These are phyloP conservation scores for Magnaporthiopsis poae DNA, from an alignment of 2,329 filamentous ascomycete species.

Conservation along the genomic window DNA sequence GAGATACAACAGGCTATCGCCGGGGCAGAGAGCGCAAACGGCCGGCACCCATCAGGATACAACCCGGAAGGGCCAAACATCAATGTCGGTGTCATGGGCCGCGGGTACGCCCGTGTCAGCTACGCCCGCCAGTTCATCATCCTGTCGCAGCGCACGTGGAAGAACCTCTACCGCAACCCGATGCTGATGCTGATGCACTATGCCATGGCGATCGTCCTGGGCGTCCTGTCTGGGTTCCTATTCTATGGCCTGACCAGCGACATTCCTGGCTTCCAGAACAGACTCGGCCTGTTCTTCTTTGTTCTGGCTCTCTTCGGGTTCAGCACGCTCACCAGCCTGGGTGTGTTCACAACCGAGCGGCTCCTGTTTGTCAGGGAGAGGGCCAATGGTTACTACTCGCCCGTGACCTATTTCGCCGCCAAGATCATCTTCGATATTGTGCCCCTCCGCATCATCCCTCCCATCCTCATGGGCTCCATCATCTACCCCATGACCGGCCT, in stretches of 20 bases:
- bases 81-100: constrained; percentile 53
- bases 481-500: constrained; percentile 97
- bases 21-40: constrained; percentile 58
- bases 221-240: constrained; percentile 85
- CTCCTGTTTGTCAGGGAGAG: constrained; percentile 85
- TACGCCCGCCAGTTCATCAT: constrained; percentile 77
- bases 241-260: constrained; percentile 96
- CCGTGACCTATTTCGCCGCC: constrained; percentile 83
- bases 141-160: constrained; percentile 84
- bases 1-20: constrained; percentile 66
- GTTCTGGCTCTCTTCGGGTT: constrained; percentile 91
- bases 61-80: constrained; percentile 35
- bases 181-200: constrained; percentile 98
- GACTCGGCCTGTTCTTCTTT: constrained; percentile 95
- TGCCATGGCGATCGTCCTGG: constrained; percentile 87
- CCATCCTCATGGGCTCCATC: constrained; percentile 88
- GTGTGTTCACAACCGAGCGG: constrained; percentile 83
- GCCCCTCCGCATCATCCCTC: constrained; percentile 84
- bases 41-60: constrained; percentile 43
- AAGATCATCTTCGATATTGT: constrained; percentile 99
- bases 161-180: constrained; percentile 91
- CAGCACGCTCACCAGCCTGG: constrained; percentile 86
- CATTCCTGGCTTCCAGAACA: constrained; percentile 94
- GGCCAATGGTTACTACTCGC: constrained; percentile 92
- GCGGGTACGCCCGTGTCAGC: constrained; percentile 73